A percentile compares a stretch with the other conserved stretches of the same genome.
Conservation (phyloP, 176 grass and related monocot species). For the Panicum miliaceum region DNA sequence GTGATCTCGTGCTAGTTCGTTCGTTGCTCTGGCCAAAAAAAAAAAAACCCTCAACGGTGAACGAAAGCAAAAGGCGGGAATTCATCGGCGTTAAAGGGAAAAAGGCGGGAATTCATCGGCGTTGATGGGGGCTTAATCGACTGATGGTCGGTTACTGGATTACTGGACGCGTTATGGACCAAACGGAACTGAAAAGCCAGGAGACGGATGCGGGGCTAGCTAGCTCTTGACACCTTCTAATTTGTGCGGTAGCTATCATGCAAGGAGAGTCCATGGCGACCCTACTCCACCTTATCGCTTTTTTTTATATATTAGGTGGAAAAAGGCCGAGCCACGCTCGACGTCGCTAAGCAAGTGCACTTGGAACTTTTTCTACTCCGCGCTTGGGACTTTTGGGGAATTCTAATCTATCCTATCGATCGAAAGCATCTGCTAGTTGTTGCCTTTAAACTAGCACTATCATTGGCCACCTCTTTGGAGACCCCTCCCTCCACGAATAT, state of each 20-base stretch:
- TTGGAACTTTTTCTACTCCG: slow-evolving; percentile 26
- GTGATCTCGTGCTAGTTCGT: neutral
- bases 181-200: slow-evolving; percentile 32
- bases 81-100: neutral
- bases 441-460: slow-evolving; percentile 25
- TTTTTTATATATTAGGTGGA: neutral
- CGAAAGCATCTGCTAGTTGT: neutral
- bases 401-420: slow-evolving; percentile 19
- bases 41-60: neutral
- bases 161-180: neutral
- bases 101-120: too few species aligned
- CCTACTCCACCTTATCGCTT: slow-evolving; percentile 36
- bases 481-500: slow-evolving; percentile 13
- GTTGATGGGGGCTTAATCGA: neutral
- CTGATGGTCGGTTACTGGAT: neutral
- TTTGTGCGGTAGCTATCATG: neutral
- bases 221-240: neutral
- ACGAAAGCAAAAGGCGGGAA: neutral
- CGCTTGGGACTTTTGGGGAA: neutral
- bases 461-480: slow-evolving; percentile 16
- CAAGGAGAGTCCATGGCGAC: neutral
- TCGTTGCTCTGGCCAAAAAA: neutral
- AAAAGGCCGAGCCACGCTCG: slow-evolving; percentile 32
- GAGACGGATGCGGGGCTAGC: neutral
- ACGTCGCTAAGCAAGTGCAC: slow-evolving; percentile 3